These are phyloP conservation scores for Trichoderma breve DNA, from an alignment of 2,329 filamentous ascomycete genomes.

Conservation along the genomic window DNA sequence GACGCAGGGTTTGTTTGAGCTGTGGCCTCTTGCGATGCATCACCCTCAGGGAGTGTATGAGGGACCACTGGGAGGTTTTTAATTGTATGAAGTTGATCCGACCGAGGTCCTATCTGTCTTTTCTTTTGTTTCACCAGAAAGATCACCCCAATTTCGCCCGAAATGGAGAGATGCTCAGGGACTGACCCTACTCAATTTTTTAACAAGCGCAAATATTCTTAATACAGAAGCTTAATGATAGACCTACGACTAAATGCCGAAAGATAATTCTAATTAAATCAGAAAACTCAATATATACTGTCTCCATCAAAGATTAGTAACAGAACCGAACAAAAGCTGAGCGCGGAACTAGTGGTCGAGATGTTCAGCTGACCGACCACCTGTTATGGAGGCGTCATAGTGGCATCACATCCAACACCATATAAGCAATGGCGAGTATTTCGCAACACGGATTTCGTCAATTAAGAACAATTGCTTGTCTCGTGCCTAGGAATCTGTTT, in stretches of 20 bases:
- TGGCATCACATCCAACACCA: conserved; percentile 3
- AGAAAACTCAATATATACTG: not conserved
- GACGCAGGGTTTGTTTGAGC: conserved; percentile 15
- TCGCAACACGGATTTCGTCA: not conserved
- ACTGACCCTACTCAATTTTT: not conserved
- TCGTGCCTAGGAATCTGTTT: no score
- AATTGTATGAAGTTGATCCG: not conserved
- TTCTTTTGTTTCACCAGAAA: not conserved
- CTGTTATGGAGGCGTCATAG: conserved; percentile 1
- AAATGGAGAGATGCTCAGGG: not conserved
- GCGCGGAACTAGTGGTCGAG: not conserved
- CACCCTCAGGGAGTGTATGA: conserved; percentile 23
- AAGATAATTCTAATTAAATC: not conserved
- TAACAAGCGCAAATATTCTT: not conserved
- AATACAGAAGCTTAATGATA: not conserved
- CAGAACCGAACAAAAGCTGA: not conserved
- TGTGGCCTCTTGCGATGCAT: conserved; percentile 28
- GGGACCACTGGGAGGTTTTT: conserved; percentile 18
- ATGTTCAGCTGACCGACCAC: conserved; percentile 1
- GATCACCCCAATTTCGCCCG: not conserved
- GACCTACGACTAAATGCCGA: not conserved
- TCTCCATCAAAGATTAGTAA: not conserved
- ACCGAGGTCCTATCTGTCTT: not conserved
- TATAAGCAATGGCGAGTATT: not conserved
- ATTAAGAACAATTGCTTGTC: not conserved